phyloP scores from a whole-genome alignment of 257 asterid genomes.

The Solanum rostratum region DNA sequence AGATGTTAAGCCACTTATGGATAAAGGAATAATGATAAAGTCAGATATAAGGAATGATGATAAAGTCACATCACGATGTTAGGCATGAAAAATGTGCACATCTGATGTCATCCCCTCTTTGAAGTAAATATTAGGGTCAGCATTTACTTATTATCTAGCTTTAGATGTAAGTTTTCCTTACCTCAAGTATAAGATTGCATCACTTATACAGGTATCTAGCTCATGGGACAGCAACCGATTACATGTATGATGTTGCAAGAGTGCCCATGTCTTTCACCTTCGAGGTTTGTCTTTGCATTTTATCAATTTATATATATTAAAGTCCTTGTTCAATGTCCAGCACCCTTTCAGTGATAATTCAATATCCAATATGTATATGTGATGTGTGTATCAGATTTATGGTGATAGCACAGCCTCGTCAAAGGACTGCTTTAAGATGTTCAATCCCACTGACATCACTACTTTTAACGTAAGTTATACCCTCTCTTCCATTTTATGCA shows the following conservation, averaged over 20 bases:
- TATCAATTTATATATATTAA: neutral
- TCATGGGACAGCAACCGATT: slow-evolving; percentile 97
- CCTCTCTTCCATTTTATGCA: neutral
- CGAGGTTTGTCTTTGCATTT: slow-evolving; percentile 43
- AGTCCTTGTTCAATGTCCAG: neutral
- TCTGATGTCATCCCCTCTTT: neutral
- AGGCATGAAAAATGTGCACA: neutral
- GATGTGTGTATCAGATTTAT: slow-evolving; percentile 47
- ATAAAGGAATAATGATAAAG: neutral
- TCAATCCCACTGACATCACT: slow-evolving; percentile 80
- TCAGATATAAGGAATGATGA: neutral
- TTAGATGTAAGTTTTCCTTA: neutral
- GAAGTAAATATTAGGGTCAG: neutral
- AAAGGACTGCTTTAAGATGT: slow-evolving; percentile 92
- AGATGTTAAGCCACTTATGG: neutral
- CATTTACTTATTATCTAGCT: neutral
- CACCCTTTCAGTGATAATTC: neutral
- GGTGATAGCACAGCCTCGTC: slow-evolving; percentile 82
- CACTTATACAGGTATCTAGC: slow-evolving; percentile 65
- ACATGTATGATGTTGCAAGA: slow-evolving; percentile 84
- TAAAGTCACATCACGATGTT: neutral
- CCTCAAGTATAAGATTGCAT: neutral
- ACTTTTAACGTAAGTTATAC: slow-evolving; percentile 60
- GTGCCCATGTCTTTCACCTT: slow-evolving; percentile 98
- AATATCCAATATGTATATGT: neutral